phyloP scores from a whole-genome alignment of 176 grass and related monocot species.

The Echinochloa phyllopogon region DNA sequence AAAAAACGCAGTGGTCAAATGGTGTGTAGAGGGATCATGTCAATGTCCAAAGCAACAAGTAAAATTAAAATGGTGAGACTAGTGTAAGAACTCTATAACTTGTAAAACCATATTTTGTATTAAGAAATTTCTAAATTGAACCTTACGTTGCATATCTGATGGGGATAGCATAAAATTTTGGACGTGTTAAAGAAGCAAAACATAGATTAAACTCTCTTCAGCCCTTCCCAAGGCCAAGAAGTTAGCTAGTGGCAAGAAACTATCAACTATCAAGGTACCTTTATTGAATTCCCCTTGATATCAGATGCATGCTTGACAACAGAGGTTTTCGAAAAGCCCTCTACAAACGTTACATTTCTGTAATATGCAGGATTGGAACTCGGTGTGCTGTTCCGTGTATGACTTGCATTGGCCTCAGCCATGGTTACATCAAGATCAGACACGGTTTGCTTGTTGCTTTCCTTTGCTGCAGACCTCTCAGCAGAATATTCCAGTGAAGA shows the following conservation, averaged over 20 bases:
- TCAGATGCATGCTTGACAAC: conserved; percentile 82
- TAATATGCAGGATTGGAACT: conserved; percentile 67
- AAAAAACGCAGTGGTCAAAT: neutral
- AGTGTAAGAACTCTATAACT: conserved; percentile 1
- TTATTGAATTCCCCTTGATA: conserved; percentile 89
- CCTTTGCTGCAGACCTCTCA: conserved; percentile 76
- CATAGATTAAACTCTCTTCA: neutral
- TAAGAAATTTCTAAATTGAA: neutral
- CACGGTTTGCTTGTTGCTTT: conserved; percentile 52
- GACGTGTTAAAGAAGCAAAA: neutral
- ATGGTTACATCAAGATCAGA: conserved; percentile 90
- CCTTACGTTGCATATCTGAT: neutral
- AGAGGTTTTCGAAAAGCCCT: conserved; percentile 97
- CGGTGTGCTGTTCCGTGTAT: conserved; percentile 54
- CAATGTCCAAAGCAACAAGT: neutral
- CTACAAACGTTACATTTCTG: conserved; percentile 86
- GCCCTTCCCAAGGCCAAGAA: neutral
- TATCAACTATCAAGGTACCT: conserved; percentile 56
- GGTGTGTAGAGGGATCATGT: neutral
- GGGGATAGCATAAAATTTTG: conserved; percentile 13
- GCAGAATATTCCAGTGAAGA: conserved; percentile 72
- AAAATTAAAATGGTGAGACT: neutral
- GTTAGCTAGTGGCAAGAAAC: conserved; percentile 6
- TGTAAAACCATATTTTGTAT: conserved; percentile 19
- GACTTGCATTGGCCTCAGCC: conserved; percentile 73